phyloP scores from a whole-genome alignment of 768 basidiomycete genomes.

The Naganishia antarctica region DNA sequence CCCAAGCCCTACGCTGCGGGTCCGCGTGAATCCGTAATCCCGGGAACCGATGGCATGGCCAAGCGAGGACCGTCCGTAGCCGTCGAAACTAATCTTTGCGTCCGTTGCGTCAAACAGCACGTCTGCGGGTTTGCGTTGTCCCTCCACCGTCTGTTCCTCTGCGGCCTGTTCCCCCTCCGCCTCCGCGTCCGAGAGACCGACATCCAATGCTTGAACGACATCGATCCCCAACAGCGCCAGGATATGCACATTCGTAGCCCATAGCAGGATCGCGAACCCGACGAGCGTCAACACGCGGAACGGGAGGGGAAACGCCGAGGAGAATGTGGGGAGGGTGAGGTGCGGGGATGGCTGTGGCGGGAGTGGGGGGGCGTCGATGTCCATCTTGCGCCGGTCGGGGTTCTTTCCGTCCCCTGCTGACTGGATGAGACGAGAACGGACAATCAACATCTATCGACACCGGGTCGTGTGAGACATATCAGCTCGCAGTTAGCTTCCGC shows the following conservation, averaged over 20 bases:
- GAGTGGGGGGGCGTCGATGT: conserved; percentile 46
- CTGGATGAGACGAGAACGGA: too few species aligned
- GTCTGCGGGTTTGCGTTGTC: background rate
- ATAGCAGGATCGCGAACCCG: conserved; percentile 75
- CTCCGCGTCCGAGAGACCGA: conserved; percentile 30
- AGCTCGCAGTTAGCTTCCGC: too few species aligned
- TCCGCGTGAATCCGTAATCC: too few species aligned
- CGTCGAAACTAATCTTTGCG: background rate
- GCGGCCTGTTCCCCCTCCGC: background rate
- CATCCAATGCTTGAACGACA: conserved; percentile 64
- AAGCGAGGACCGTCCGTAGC: conserved; percentile 5
- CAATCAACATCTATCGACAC: too few species aligned
- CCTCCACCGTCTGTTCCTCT: background rate
- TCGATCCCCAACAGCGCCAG: conserved; percentile 72
- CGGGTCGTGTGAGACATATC: too few species aligned
- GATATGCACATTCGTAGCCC: conserved; percentile 89
- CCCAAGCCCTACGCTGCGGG: too few species aligned
- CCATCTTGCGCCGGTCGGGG: conserved; percentile 34
- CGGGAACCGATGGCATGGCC: background rate
- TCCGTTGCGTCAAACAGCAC: background rate
- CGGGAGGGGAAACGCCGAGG: conserved; percentile 67
- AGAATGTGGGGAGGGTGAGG: conserved; percentile 46
- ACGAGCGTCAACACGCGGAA: conserved; percentile 80
- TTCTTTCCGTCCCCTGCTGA: too few species aligned
- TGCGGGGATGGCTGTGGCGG: conserved; percentile 33